Conservation (phyloP, 2,329 filamentous ascomycete species). For the Alternaria incomplexa region DNA sequence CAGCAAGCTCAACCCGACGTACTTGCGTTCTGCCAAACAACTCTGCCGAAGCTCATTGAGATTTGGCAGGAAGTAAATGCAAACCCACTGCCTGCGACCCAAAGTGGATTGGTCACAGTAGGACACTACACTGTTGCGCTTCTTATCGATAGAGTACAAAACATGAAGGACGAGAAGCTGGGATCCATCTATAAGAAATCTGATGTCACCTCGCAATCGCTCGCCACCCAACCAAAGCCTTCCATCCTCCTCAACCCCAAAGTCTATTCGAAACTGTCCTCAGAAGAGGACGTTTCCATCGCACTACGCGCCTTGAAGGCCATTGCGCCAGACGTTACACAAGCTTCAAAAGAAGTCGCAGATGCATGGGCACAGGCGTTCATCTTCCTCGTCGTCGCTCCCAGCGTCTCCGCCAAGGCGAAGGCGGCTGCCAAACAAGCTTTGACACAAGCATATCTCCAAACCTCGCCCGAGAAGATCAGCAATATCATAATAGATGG, state of each 20-base stretch:
- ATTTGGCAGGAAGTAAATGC: conserved; percentile 78
- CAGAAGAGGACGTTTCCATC: conserved; percentile 80
- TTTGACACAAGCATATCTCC: conserved; percentile 70
- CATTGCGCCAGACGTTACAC: conserved; percentile 62
- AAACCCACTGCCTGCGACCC: conserved; percentile 79
- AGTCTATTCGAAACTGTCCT: conserved; percentile 79
- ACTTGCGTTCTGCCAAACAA: conserved; percentile 56
- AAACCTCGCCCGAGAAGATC: conserved; percentile 61
- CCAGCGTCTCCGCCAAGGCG: conserved; percentile 64
- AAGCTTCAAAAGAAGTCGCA: conserved; percentile 58
- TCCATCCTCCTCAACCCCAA: conserved; percentile 86
- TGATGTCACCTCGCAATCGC: conserved; percentile 67
- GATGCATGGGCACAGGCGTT: conserved; percentile 83
- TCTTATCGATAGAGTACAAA: conserved; percentile 59
- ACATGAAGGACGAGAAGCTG: conserved; percentile 63
- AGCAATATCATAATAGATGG: conserved; percentile 71
- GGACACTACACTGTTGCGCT: conserved; percentile 77
- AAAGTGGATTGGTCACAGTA: conserved; percentile 80
- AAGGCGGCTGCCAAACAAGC: conserved; percentile 67
- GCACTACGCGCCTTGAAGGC: conserved; percentile 72
- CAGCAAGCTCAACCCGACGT: conserved; percentile 57
- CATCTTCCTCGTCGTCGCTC: conserved; percentile 76
- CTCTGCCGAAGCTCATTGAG: conserved; percentile 65
- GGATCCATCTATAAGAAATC: conserved; percentile 66
- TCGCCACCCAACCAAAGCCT: conserved; percentile 77